Base-by-base conservation (phyloP, 306 rosid genomes). In the Glycine soja region DNA sequence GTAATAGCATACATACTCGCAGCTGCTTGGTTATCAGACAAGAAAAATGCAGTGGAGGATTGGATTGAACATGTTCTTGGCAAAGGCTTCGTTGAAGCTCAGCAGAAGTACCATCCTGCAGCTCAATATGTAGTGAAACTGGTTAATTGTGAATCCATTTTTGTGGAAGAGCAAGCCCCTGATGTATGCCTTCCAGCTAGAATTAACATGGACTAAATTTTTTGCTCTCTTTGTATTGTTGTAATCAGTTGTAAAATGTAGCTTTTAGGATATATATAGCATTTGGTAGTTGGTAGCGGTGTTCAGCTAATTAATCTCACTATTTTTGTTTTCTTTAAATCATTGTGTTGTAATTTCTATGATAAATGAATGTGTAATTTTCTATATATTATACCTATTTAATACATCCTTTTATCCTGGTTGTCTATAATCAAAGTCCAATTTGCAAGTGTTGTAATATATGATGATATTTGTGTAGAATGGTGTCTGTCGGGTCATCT, bases 1-100 rank as follows among this genome's bases (percentile, higher is more conserved):
- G 90, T 86, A 56, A 83, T 93, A 89, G 79, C 81, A 75, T 96
- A 91, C 71, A 91, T 95, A 38, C 96, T 95, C 11, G 99, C 97
- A 48, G 94, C 98, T 70, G 85, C 91, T 38, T 95, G 97, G 93
- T 65, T 93, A 74, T 77, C 95, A 13, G 93, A 89, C 61, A 81
- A 77, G 78, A 82, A 89, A 83, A 82, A 77, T 75, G 89, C 83
- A 8, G 80, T 86, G 81, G 88, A 90, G 75, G 84, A 89, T 67
- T 95, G 99, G 98, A 62, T 89, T 40, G 90, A 84, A 70, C 70
- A 51, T 74, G 98, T 93, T 78, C 90, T 95, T 53, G 82, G 88
- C 47, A 83, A 64, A 90, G 79, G 93, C 84, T 85, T 95, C 7
- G 72, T 42, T 9, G 96, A 88, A 85, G 93, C 93, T 36, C 70